phyloP scores from a whole-genome alignment of 306 rosid genomes.

The Trichosanthes cucumerina region DNA sequence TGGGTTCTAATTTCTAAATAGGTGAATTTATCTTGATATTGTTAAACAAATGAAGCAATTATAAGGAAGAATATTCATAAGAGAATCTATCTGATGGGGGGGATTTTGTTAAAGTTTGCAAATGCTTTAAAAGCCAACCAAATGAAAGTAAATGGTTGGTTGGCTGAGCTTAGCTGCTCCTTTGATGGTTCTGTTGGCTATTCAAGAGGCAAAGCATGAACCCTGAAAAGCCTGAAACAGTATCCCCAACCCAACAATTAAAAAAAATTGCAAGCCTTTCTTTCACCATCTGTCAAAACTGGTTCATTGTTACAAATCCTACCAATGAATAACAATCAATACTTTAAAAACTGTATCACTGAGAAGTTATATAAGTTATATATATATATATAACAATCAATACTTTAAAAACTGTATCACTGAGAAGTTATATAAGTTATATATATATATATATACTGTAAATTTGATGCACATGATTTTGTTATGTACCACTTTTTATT shows the following conservation, averaged over 20 bases:
- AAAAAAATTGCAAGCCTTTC: not conserved
- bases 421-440: not conserved
- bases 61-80: not conserved
- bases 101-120: not conserved
- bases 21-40: not conserved
- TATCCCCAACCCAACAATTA: not conserved
- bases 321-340: not conserved
- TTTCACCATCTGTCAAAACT: not conserved
- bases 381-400: not conserved
- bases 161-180: not conserved
- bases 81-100: not conserved
- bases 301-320: not conserved
- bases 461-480: not conserved
- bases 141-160: conserved; percentile 1
- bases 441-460: not conserved
- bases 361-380: not conserved
- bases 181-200: not conserved
- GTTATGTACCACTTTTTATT: not conserved
- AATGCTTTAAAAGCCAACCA: not conserved
- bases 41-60: not conserved
- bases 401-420: not conserved
- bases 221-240: not conserved
- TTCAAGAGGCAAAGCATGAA: not conserved
- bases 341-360: not conserved
- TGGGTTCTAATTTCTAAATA: not conserved